Conservation (phyloP, 805 yeast genomes). For the Hanseniaspora occidentalis region DNA sequence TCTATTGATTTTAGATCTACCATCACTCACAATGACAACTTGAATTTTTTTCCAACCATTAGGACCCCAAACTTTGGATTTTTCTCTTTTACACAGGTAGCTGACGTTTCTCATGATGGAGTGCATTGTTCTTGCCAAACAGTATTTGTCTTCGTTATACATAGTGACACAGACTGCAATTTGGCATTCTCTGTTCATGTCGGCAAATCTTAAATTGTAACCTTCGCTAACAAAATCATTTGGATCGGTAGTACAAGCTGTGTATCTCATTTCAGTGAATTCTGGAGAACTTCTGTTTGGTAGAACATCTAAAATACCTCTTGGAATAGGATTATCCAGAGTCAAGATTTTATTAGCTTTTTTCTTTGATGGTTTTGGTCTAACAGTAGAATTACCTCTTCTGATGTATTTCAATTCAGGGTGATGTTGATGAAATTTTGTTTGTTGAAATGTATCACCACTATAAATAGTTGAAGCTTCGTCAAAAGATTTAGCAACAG, state of each 20-base stretch:
- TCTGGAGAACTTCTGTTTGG: slow-evolving; percentile 87
- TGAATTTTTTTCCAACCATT: slow-evolving; percentile 96
- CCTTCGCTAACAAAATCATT: slow-evolving; percentile 72
- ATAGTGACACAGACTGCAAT: slow-evolving; percentile 85
- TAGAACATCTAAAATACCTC: slow-evolving; percentile 69
- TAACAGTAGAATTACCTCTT: slow-evolving; percentile 54
- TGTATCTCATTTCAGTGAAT: slow-evolving; percentile 90
- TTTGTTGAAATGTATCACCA: slow-evolving; percentile 24
- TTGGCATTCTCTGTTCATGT: slow-evolving; percentile 83
- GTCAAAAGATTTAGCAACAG: slow-evolving; percentile 45
- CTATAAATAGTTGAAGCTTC: slow-evolving; percentile 22
- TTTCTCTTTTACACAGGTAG: slow-evolving; percentile 68
- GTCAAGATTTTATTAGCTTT: slow-evolving; percentile 61
- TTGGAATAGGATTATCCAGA: slow-evolving; percentile 88
- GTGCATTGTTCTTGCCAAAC: slow-evolving; percentile 88
- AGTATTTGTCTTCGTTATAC: slow-evolving; percentile 90
- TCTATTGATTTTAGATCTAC: slow-evolving; percentile 77
- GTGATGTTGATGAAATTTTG: slow-evolving; percentile 25
- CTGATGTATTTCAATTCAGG: slow-evolving; percentile 24
- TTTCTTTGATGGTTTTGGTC: slow-evolving; percentile 61
- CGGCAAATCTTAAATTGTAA: slow-evolving; percentile 75
- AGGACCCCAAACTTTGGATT: slow-evolving; percentile 86
- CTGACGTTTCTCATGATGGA: slow-evolving; percentile 89
- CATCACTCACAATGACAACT: slow-evolving; percentile 85
- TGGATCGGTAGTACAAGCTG: slow-evolving; percentile 92